These are phyloP conservation scores for Telfairia occidentalis DNA, from an alignment of 331 rosid species.

Conservation along the genomic window DNA sequence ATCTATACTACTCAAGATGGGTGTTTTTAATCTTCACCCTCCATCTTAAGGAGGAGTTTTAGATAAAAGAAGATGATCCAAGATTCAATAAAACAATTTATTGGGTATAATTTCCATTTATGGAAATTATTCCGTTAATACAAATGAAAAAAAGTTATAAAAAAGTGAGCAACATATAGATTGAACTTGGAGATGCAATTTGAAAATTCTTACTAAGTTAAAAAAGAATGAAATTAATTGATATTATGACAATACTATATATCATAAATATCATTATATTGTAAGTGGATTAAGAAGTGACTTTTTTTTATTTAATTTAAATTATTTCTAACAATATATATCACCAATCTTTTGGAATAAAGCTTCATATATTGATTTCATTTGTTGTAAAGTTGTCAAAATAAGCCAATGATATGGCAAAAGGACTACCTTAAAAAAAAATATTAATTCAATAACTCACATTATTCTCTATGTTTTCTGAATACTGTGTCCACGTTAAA, in stretches of 20 bases:
- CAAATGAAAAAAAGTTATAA: too few species aligned
- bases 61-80: too few species aligned
- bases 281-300: neutral
- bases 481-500: neutral
- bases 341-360: neutral
- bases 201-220: neutral
- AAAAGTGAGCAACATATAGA: too few species aligned
- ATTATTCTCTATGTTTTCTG: slow-evolving; percentile 3
- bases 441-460: neutral
- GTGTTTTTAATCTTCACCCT: too few species aligned
- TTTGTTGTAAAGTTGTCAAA: slow-evolving; percentile 8
- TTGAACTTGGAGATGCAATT: neutral
- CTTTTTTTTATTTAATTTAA: neutral
- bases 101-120: too few species aligned
- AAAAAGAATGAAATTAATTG: neutral
- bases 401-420: neutral
- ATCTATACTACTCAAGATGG: too few species aligned
- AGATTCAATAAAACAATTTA: too few species aligned
- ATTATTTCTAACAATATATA: neutral
- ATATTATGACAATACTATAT: too few species aligned
- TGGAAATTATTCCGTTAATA: too few species aligned
- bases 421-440: neutral
- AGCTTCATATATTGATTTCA: neutral
- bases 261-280: neutral
- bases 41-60: too few species aligned